Evolutionary conservation across 2,329 filamentous ascomycete genomes (phyloP), one percentile per base, ranked within the genome.

Genomic region (Thielaviopsis populi): DNA sequence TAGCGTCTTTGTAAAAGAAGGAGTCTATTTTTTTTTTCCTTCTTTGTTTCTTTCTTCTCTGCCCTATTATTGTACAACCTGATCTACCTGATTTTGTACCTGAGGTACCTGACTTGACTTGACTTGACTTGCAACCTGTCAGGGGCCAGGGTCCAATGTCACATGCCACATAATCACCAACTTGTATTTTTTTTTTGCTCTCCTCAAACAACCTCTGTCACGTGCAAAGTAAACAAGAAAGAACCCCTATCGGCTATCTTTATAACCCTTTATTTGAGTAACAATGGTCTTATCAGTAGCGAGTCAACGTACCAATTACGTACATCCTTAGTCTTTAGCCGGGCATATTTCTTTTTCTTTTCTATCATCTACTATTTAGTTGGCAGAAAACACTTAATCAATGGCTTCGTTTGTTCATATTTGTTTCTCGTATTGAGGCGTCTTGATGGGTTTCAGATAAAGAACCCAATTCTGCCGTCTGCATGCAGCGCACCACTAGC

Each of bases 391-490:
- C 33, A 7, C 6, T 37, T 8, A 37, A 37, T 8, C 33, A 37
- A 37, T 37, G 19, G 11, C 24, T 33, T 37, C 15, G 13, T 17
- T 33, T 6, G 53, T 19, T 33, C 30, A n/a, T n/a, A n/a, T 54
- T 15, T 37, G 10, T 54, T 56, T 56, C 53, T 56, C 53, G 53
- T 56, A 56, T 56, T 56, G 27, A 37, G 53, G 53, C 27, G 53
- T 33, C n/a, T 17, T 56, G 17, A 15, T n/a, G 30, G 30, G 53
- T 56, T 56, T 56, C 53, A 56, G 53, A 33, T 56, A 56, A n/a
- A 56, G 27, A 56, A 10, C 27, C 27, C 17, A 33, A 37, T 5
- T 17, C 30, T 59, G n/a, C 22, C 15, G 42, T 42, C 33, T 59
- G 40, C 56, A 59, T 41, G 19, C 15, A 33, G 7, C 30, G 30